A percentile compares a stretch with the other conserved stretches of the same genome.
These are phyloP conservation scores for Geosmithia putterillii DNA, from an alignment of 2,329 filamentous ascomycete genomes.

Conservation along the genomic window DNA sequence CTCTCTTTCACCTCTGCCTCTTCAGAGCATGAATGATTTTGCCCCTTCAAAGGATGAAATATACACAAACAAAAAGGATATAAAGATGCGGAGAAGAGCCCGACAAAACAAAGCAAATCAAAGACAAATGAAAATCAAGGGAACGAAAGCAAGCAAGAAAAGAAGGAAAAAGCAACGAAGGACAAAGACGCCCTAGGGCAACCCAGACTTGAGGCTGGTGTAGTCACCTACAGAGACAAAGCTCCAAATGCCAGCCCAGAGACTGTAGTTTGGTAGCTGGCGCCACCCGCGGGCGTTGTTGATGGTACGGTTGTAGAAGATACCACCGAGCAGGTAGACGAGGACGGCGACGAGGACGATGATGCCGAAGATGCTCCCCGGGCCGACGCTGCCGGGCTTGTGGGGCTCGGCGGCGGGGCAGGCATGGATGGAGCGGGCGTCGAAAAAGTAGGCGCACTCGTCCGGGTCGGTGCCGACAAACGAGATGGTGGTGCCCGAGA, in stretches of 20 bases:
- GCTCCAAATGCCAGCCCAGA: conserved; percentile 80
- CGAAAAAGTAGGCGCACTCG: conserved; percentile 92
- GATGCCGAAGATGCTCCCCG: conserved; percentile 74
- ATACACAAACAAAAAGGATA: not conserved
- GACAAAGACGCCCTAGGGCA: conserved; percentile 9
- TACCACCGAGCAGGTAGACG: conserved; percentile 83
- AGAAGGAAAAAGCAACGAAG: not conserved
- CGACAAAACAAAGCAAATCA: not conserved
- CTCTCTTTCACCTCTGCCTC: too few species aligned
- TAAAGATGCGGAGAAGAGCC: not conserved
- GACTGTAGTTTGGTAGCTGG: conserved; percentile 84
- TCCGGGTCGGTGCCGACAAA: conserved; percentile 79
- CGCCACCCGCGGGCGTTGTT: conserved; percentile 91
- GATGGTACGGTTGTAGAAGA: conserved; percentile 91
- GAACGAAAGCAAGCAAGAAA: not conserved
- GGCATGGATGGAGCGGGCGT: conserved; percentile 73
- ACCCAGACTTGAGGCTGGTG: conserved; percentile 14
- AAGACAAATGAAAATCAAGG: too few species aligned
- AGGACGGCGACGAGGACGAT: conserved; percentile 67
- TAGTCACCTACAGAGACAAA: conserved; percentile 57
- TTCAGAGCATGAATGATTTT: not conserved
- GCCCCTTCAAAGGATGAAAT: too few species aligned
- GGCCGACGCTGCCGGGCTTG: conserved; percentile 58
- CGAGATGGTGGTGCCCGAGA: conserved; percentile 56
- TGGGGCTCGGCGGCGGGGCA: conserved; percentile 58